A percentile compares a stretch with the other conserved stretches of the same genome.
Evolutionary conservation across 768 basidiomycete species (phyloP).

Genomic region (Rhodotorula kratochvilovae): DNA sequence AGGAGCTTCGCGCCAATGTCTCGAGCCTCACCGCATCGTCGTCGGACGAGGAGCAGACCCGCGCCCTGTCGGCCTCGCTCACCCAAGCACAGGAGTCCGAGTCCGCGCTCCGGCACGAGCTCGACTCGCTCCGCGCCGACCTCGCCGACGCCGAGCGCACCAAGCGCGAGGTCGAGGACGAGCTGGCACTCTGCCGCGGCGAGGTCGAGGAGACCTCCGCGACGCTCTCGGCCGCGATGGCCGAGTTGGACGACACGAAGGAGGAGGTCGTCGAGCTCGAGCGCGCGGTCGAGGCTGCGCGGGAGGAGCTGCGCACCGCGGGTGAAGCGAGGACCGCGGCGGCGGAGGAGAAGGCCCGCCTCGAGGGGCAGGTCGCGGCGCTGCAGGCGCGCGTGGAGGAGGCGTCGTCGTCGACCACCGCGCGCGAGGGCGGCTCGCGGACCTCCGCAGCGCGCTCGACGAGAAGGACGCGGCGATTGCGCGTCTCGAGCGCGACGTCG

Average conservation of each 20-base stretch:
- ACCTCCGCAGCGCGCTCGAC: neutral
- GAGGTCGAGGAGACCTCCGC: slow-evolving; percentile 30
- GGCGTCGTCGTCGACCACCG: neutral
- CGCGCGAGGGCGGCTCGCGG: slow-evolving; percentile 7
- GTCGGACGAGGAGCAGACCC: slow-evolving; percentile 13
- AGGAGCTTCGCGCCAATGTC: slow-evolving; percentile 25
- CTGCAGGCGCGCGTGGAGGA: neutral
- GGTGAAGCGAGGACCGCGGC: neutral
- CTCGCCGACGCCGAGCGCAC: slow-evolving; percentile 9
- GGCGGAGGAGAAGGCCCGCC: slow-evolving; percentile 1
- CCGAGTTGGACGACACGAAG: slow-evolving; percentile 29
- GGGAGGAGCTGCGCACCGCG: neutral
- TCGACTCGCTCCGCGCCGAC: slow-evolving; percentile 12
- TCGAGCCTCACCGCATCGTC: slow-evolving; percentile 12
- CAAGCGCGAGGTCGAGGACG: slow-evolving; percentile 19
- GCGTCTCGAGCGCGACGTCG: slow-evolving; percentile 5
- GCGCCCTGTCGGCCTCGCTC: slow-evolving; percentile 25
- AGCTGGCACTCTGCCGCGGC: slow-evolving; percentile 21
- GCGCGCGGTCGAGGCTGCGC: slow-evolving; percentile 3
- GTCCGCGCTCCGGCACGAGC: neutral
- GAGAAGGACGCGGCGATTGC: slow-evolving; percentile 54
- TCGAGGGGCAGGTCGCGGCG: neutral
- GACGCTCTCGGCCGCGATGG: slow-evolving; percentile 18
- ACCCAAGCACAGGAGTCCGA: slow-evolving; percentile 17
- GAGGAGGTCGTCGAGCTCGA: slow-evolving; percentile 20